Evolutionary conservation across 202 grass and related monocot genomes (phyloP), one percentile per base, ranked within the genome.

Genomic region (Setaria italica): DNA sequence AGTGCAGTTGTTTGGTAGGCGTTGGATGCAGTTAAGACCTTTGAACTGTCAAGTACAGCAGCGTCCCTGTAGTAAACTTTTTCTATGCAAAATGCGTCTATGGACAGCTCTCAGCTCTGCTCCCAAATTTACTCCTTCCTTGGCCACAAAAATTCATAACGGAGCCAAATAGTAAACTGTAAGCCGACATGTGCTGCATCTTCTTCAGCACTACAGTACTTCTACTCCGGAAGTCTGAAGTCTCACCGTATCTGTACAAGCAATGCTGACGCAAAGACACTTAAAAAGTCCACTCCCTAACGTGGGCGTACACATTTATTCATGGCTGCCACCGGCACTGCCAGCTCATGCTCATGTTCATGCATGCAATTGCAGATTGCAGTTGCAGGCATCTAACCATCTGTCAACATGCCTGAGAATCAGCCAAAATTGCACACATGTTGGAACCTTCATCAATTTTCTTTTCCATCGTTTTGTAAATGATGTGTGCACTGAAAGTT

Each of bases 11-110:
- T 70, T 80, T 76, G 84, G 62, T 84, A 70, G 85, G 2, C 6
- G 65, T 72, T 84, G 86, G 51, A 37, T 74, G 45, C 43, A 84
- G 84, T 87, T 75, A 87, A 87, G 33, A 80, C n/a, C 47, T 15
- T 2, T 56, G 72, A 82, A 80, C 75, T 80, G 39, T 29, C 33
- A 56, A 74, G 34, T 64, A 45, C 41, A 69, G 87, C 50, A 78
- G 39, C 48, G 54, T 68, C 37, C 12, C 32, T 90, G 37, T 47
- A 72, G 32, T 78, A 10, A 46, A 81, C 39, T 6, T 62, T 69
- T 77, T 29, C 35, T 32, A 50, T 60, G 62, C 45, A 62, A 17
- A 81, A 80, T 88, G 46, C 25, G 7, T 80, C 54, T 13, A 37
- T 70, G 7, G 16, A 54, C 45, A 15, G 34, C 53, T 10, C 43